Conservation (phyloP, 768 basidiomycete species). For the Russula dissimulans region DNA sequence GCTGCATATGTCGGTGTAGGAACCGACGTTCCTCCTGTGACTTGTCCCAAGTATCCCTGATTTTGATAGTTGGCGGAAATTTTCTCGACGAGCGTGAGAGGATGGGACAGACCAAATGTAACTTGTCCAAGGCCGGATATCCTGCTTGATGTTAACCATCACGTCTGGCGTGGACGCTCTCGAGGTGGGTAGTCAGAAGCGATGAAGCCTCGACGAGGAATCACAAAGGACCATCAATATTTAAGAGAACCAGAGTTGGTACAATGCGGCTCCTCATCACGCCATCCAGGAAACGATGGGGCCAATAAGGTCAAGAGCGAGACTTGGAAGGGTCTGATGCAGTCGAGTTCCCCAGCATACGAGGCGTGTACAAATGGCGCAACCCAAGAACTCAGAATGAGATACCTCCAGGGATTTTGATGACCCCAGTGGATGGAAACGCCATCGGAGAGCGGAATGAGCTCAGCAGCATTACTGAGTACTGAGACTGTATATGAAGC, state of each 20-base stretch:
- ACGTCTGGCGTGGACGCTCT: background rate
- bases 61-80: background rate
- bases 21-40: conserved; percentile 30
- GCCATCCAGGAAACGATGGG: background rate
- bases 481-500: too few species aligned
- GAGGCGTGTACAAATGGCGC: too few species aligned
- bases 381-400: too few species aligned
- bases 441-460: too few species aligned
- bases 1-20: conserved; percentile 29
- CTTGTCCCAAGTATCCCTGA: conserved; percentile 34
- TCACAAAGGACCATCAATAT: too few species aligned
- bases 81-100: background rate
- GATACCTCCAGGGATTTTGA: too few species aligned
- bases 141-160: background rate
- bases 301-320: background rate
- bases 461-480: too few species aligned
- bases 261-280: background rate
- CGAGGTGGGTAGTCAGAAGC: background rate
- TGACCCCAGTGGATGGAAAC: too few species aligned
- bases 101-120: conserved; percentile 24
- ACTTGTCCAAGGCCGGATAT: conserved; percentile 22
- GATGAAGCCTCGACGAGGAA: too few species aligned
- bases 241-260: too few species aligned
- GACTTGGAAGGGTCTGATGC: too few species aligned
- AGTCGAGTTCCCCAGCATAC: too few species aligned